Base-by-base conservation (phyloP, 306 rosid species). In the Mimosa bimucronata region DNA sequence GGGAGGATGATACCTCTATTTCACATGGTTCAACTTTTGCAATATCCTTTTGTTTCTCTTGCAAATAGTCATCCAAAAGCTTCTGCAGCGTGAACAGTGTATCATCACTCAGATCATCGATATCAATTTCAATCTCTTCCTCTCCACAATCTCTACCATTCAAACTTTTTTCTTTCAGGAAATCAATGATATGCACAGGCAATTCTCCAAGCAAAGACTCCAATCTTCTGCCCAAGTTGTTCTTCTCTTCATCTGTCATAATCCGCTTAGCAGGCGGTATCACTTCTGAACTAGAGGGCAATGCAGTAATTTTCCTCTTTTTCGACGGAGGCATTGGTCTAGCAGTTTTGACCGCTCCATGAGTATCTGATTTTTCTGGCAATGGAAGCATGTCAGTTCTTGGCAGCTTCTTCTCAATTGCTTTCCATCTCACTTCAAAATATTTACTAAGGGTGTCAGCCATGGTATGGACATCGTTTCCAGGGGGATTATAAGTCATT, bases 101-200 rank as follows among this genome's bases (percentile, higher is more conserved):
- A 82, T 91, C 97, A 85, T 93, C 87, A 52, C 92, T 86, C 66
- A 91, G 91, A 85, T 79, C 98, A 77, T 93, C 93, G 26, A 93
- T 88, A 78, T 87, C 94, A 79, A 93, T 89, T 88, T 91, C 97
- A 90, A 93, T 87, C 80, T 90, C 98, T 78, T 88, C 98, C 81
- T 91, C 98, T 60, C 84, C 92, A 65, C 88, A 81, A 30, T 90
- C 94, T 78, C 84, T 86, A 45, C 91, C 94, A 73, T 89, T 88
- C 67, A 93, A 90, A 86, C 91, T 86, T n/a, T 89, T 87, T 65
- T 90, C 91, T 78, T 87, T 93, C 83, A 93, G 90, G 88, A 91
- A 88, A 74, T 93, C 87, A 80, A 91, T 83, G 34, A 93, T 91
- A 82, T 86, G 86, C 70, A 78, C 70, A 25, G 98, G 97, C 78